Evolutionary conservation across 257 asterid species (phyloP), one percentile per base, ranked within the genome.

Genomic region (Oldenlandia corymbosa): DNA sequence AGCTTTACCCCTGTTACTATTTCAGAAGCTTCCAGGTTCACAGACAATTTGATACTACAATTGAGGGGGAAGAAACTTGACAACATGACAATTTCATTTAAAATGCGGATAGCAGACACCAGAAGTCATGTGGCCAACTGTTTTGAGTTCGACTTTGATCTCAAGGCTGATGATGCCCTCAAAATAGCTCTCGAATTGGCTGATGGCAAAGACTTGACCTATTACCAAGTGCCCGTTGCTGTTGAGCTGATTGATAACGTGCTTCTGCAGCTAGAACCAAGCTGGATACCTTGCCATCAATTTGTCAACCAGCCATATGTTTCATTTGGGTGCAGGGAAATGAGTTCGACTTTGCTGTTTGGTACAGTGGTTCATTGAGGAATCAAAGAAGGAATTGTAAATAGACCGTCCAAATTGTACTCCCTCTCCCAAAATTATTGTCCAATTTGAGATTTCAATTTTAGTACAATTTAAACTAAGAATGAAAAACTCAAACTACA

Each of bases 71-170:
- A 18, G 57, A 62, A 56, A 46, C 21, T 62, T 2, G 57, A 62
- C 20, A 9, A 4, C 13, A 1, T 27, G 7, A 62, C 57, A 5
- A 16, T 62, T 30, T 46, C 36, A 14, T 62, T 62, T 1, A 52
- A 64, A 48, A 28, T 62, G 56, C 67, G 54, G 5, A 28, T 64
- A 32, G 68, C 56, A 34, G 67, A 62, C 27, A 20, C 17, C 4
- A 24, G 48, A 31, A 32, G 58, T 32, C 36, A 16, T 27, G 47
- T 42, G 43, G 46, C 51, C 13, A 66, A 54, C 18, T 53, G 56
- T 49, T 62, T 55, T 23, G 63, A 66, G 50, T 66, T 66, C 26
- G 23, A 28, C 9, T 66, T 66, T 24, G 53, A 66, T 66, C 71
- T 66, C 14, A 17, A 42, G 17, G 16, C 64, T 43, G 71, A 66